Conservation (phyloP, 345 rosid genomes). For the Pistacia integerrima region DNA sequence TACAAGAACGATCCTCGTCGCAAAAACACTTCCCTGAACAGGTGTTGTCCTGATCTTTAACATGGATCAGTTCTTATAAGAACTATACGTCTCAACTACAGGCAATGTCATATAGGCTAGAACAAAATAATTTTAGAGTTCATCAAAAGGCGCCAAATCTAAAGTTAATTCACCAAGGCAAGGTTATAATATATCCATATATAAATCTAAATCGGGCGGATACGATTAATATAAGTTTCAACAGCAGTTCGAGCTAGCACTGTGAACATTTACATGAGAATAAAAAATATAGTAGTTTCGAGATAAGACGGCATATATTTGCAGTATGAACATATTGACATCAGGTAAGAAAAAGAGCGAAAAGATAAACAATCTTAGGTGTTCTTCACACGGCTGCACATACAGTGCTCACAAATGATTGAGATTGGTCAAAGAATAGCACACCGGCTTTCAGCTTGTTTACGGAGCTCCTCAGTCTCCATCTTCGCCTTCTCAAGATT, state of each 20-base stretch:
- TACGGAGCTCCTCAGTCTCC: conserved; percentile 65
- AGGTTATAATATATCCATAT: background rate
- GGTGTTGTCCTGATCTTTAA: too few species aligned
- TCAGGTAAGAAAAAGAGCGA: too few species aligned
- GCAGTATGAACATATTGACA: background rate
- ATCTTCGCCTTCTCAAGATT: conserved; percentile 65
- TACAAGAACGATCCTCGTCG: too few species aligned
- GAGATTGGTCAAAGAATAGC: conserved; percentile 34
- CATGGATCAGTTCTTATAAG: too few species aligned
- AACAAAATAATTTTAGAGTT: too few species aligned
- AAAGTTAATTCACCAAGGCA: too few species aligned
- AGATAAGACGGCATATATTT: background rate
- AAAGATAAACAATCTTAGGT: background rate
- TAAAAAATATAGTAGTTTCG: background rate
- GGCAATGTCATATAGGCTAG: too few species aligned
- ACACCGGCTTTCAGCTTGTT: conserved; percentile 34
- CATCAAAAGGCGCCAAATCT: too few species aligned
- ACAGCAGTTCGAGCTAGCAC: background rate
- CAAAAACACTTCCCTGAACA: too few species aligned
- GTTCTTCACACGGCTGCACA: background rate
- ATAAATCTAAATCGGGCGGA: background rate
- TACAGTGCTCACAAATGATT: background rate
- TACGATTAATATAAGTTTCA: background rate
- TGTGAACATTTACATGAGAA: conserved; percentile 4
- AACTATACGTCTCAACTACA: too few species aligned